Conservation (phyloP, 2,329 filamentous ascomycete genomes). For the Ophiostoma australiae region DNA sequence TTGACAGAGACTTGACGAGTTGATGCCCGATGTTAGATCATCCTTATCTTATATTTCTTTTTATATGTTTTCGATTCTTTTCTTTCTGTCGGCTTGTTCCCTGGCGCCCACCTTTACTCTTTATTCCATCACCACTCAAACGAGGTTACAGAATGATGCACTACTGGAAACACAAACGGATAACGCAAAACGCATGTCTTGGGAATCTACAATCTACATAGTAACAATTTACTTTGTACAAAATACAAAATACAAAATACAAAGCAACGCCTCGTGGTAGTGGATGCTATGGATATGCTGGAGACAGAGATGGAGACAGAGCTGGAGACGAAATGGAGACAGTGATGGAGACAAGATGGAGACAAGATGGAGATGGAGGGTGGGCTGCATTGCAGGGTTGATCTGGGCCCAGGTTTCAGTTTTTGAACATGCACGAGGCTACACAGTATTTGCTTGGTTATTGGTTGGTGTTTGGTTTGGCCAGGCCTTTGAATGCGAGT, state of each 20-base stretch:
- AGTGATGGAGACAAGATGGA: background rate
- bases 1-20: background rate
- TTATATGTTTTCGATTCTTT: too few relatives aligned
- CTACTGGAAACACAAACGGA: background rate
- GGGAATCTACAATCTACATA: too few relatives aligned
- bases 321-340: background rate
- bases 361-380: background rate
- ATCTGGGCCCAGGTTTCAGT: background rate
- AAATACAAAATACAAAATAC: background rate
- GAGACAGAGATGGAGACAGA: background rate
- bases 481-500: background rate
- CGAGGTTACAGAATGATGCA: slow-evolving; percentile 10
- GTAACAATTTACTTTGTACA: too few relatives aligned
- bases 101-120: too few relatives aligned
- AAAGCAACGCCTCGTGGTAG: slow-evolving; percentile 4
- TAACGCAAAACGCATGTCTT: background rate
- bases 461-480: background rate
- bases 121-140: background rate
- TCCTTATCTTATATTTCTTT: too few relatives aligned
- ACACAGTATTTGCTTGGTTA: background rate
- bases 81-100: too few relatives aligned
- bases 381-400: background rate
- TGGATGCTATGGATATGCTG: background rate
- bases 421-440: background rate
- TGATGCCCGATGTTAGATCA: background rate